Base-by-base conservation (phyloP, 495 filamentous ascomycete genomes). In the Penicillium samsonianum region DNA sequence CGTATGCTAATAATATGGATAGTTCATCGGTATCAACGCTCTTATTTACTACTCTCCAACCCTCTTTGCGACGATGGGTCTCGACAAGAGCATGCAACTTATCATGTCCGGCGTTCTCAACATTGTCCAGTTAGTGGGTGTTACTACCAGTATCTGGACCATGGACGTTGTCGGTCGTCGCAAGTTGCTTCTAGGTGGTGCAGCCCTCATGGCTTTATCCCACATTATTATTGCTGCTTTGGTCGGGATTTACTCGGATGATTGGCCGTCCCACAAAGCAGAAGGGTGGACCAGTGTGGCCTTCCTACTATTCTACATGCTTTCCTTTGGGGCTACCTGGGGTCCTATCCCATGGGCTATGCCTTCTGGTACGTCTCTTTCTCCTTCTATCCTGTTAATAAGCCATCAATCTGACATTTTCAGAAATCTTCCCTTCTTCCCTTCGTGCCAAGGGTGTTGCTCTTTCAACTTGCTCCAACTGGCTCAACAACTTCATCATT, bases 91-190 rank as follows among this genome's bases (percentile, higher is more conserved):
- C 38, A 83, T 84, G 80, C 80, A 82, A 50, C 71, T 86, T 9
- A 73, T 82, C 53, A 82, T 86, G 75, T 82, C 81, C 5, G 83
- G 84, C 14, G 77, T 86, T 19, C 69, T 84, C 35, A 86, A 86
- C 54, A 64, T 85, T 14, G 69, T 74, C 20, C 82, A 86, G 47
- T 64, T 82, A 8, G 72, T 80, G 14, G 79, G 79, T 19, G 77
- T 80, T 0, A 62, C 64, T 19, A 76, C 69, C n/a, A 74, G 68
- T 59, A 49, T 82, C n/a, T 80, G 74, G 75, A 77, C 74, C 0
- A 79, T 82, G 74, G 78, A 82, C 42, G 67, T 64, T 10, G 59
- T 80, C 26, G 79, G 79, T 22, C 72, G 78, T 16, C 75, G 78
- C 28, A 71, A 73, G 16, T 62, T 83, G 10, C 64, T 83, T 16